A percentile compares a stretch with the other conserved stretches of the same genome.
phyloP scores from a whole-genome alignment of 176 grass and related monocot genomes.

The Cocos nucifera region DNA sequence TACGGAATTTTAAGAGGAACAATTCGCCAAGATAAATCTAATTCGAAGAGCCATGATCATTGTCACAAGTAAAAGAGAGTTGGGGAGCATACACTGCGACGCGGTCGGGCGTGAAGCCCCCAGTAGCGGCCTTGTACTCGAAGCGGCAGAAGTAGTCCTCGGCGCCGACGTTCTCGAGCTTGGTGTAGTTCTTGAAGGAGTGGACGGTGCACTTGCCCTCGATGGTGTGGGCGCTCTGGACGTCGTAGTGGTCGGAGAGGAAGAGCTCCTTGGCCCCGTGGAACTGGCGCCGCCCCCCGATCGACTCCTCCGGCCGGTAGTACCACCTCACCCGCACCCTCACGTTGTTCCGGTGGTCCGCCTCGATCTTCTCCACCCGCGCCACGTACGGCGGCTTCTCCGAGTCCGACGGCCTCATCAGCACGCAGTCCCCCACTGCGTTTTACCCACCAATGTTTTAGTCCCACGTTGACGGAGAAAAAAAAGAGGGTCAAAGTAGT shows the following conservation, averaged over 20 bases:
- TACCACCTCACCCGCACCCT: constrained; percentile 64
- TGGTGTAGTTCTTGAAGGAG: constrained; percentile 87
- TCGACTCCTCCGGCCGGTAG: constrained; percentile 85
- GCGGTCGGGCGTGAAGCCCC: constrained; percentile 68
- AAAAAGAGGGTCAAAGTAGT: constrained; percentile 7
- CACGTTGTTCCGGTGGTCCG: constrained; percentile 64
- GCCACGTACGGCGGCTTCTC: constrained; percentile 80
- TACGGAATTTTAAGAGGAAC: constrained; percentile 8
- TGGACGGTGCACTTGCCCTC: constrained; percentile 76
- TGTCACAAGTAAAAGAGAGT: not conserved
- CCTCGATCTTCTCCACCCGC: constrained; percentile 67
- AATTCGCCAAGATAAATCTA: constrained; percentile 7
- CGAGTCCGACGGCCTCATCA: constrained; percentile 64
- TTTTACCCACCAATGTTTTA: too few relatives aligned
- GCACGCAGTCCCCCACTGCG: constrained; percentile 69
- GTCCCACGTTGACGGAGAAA: not conserved
- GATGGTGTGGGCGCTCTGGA: constrained; percentile 78
- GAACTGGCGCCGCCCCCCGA: constrained; percentile 65
- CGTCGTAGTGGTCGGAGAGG: constrained; percentile 74
- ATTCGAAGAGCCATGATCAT: not conserved
- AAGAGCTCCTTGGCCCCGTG: constrained; percentile 85
- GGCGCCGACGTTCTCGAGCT: constrained; percentile 68
- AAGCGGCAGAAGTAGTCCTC: constrained; percentile 85
- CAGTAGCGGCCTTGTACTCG: constrained; percentile 69
- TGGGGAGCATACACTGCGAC: constrained; percentile 55